Conservation (phyloP, 2,329 filamentous ascomycete genomes). For the Penicillium sp. region DNA sequence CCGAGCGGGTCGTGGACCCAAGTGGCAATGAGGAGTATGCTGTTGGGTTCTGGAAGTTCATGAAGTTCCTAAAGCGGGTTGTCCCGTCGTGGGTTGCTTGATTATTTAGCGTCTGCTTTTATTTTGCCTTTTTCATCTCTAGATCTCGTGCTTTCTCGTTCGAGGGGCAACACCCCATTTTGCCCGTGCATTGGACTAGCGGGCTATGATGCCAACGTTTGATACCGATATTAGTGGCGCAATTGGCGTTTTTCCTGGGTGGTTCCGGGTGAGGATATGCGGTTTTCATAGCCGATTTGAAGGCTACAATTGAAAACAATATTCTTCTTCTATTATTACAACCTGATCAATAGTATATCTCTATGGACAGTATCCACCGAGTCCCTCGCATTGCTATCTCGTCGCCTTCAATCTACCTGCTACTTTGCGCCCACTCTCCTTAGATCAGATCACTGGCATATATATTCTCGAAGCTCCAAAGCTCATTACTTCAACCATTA, state of each 20-base stretch:
- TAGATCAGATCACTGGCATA: too few species aligned
- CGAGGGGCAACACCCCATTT: neutral
- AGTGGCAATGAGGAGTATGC: slow-evolving; percentile 61
- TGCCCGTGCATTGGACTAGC: slow-evolving; percentile 2
- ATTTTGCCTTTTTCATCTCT: neutral
- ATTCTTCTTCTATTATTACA: neutral
- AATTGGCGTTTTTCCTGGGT: neutral
- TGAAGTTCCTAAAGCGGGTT: slow-evolving; percentile 60
- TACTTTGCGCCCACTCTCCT: too few species aligned
- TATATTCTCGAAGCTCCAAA: too few species aligned
- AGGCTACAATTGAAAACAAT: neutral
- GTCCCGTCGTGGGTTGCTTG: slow-evolving; percentile 49
- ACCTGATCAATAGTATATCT: too few species aligned
- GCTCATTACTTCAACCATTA: too few species aligned
- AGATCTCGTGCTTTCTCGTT: neutral
- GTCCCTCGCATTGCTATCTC: too few species aligned
- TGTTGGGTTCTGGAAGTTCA: slow-evolving; percentile 66
- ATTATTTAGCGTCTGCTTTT: neutral
- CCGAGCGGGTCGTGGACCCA: slow-evolving; percentile 60
- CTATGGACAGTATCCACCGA: too few species aligned
- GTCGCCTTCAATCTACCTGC: too few species aligned
- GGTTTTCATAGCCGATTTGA: neutral
- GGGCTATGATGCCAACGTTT: slow-evolving; percentile 1
- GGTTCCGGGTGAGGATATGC: neutral
- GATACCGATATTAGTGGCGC: slow-evolving; percentile 1